A percentile compares a stretch with the other conserved stretches of the same genome.
phyloP scores from a whole-genome alignment of 2,329 filamentous ascomycete genomes.

The Penicillium decumbens region DNA sequence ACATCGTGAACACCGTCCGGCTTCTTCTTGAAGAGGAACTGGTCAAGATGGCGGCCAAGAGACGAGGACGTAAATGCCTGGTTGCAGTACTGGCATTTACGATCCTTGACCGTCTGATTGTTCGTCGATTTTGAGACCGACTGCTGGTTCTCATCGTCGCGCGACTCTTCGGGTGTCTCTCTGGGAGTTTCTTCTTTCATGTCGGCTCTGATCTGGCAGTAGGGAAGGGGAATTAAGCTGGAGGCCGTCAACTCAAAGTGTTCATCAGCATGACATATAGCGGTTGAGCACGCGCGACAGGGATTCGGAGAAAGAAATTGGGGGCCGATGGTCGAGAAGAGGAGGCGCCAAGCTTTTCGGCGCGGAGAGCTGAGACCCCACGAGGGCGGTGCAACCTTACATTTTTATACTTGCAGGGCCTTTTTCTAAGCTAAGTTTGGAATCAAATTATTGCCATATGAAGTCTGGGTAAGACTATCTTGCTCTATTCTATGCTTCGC shows the following conservation, averaged over 20 bases:
- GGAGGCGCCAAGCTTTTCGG: slow-evolving; percentile 11
- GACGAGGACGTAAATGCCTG: slow-evolving; percentile 92
- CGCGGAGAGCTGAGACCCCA: slow-evolving; percentile 5
- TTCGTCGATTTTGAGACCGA: slow-evolving; percentile 29
- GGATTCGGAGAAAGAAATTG: not conserved
- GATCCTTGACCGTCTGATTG: slow-evolving; percentile 67
- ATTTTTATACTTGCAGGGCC: not conserved
- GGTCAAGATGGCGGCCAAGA: slow-evolving; percentile 84
- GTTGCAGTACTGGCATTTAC: slow-evolving; percentile 78
- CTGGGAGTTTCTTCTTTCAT: slow-evolving; percentile 19
- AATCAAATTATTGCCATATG: not conserved
- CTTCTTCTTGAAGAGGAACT: slow-evolving; percentile 92
- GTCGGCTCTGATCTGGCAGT: not conserved
- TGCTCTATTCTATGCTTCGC: not conserved
- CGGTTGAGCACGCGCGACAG: not conserved
- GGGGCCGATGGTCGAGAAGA: not conserved
- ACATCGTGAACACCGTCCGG: slow-evolving; percentile 90
- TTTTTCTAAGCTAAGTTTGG: too few relatives aligned
- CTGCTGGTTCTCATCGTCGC: slow-evolving; percentile 33
- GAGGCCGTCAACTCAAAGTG: not conserved
- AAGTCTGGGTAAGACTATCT: too few relatives aligned
- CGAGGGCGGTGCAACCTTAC: not conserved
- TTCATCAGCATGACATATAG: slow-evolving; percentile 4
- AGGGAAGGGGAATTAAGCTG: not conserved
- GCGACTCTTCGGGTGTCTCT: slow-evolving; percentile 40